Conservation (phyloP, 176 grass and related monocot genomes). For the Panicum miliaceum region DNA sequence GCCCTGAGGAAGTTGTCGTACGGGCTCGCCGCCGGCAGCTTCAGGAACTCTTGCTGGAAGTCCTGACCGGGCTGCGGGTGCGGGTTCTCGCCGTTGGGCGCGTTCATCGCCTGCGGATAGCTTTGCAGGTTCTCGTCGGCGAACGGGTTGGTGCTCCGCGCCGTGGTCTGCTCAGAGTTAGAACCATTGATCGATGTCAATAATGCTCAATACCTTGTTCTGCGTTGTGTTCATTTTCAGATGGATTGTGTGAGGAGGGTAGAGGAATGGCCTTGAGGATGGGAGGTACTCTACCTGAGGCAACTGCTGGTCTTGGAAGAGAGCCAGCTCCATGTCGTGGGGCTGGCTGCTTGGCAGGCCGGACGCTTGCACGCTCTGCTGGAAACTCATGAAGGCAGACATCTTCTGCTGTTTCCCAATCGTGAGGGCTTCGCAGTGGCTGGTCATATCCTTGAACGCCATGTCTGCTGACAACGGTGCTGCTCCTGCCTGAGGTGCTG, state of each 20-base stretch:
- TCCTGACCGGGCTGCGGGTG: constrained; percentile 20
- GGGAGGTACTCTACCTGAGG: constrained; percentile 46
- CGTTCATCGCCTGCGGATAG: constrained; percentile 40
- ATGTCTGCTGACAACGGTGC: constrained; percentile 55
- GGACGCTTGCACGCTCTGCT: constrained; percentile 39
- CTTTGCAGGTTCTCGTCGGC: constrained; percentile 50
- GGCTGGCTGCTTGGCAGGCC: constrained; percentile 31
- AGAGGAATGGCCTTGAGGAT: background rate
- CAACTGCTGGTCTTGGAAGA: constrained; percentile 36
- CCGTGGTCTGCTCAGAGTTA: constrained; percentile 23
- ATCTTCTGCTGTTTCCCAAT: constrained; percentile 92
- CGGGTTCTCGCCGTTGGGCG: constrained; percentile 24
- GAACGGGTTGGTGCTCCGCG: constrained; percentile 71
- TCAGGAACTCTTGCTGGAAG: constrained; percentile 56
- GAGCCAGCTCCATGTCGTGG: constrained; percentile 40
- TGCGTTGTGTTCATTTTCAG: background rate
- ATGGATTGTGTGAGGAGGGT: background rate
- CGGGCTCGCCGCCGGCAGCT: constrained; percentile 80
- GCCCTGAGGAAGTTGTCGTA: constrained; percentile 92
- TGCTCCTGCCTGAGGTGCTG: constrained; percentile 45
- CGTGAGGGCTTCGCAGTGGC: constrained; percentile 79
- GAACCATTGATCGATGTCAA: background rate
- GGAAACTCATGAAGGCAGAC: constrained; percentile 74
- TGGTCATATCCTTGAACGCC: constrained; percentile 74
- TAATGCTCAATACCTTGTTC: background rate